phyloP scores from a whole-genome alignment of 2,329 filamentous ascomycete species.

The Alternaria conjuncta region DNA sequence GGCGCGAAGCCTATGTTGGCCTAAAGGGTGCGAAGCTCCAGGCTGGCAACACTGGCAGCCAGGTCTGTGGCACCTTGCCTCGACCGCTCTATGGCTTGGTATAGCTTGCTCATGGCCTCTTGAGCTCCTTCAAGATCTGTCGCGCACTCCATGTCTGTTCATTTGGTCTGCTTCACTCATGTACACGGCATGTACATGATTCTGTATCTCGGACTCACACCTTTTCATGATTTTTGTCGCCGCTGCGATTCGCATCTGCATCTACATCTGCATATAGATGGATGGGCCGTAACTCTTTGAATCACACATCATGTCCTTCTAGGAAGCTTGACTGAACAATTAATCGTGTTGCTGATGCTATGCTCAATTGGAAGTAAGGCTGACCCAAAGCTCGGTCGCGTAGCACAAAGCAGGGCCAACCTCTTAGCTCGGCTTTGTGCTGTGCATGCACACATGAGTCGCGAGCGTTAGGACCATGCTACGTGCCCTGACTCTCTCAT shows the following conservation, averaged over 20 bases:
- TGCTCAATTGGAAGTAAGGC: neutral
- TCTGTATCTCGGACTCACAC: neutral
- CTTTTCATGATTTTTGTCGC: neutral
- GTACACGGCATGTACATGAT: neutral
- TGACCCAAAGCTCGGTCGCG: neutral
- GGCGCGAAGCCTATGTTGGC: conserved; percentile 83
- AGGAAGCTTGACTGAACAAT: neutral
- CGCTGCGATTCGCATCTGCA: neutral
- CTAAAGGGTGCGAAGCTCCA: conserved; percentile 60
- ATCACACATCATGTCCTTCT: neutral
- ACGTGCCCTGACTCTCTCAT: neutral
- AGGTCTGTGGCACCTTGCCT: conserved; percentile 37
- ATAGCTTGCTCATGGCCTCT: conserved; percentile 10
- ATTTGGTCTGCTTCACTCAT: neutral
- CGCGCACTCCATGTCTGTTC: neutral
- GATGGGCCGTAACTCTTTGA: neutral
- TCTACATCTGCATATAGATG: neutral
- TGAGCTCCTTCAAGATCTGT: neutral
- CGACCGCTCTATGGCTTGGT: conserved; percentile 46
- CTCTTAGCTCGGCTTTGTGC: neutral
- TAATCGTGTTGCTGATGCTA: neutral
- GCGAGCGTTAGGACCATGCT: neutral
- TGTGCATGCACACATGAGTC: neutral
- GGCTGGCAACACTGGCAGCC: conserved; percentile 15
- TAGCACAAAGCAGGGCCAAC: neutral